Conservation (phyloP, 306 rosid genomes). For the Ormosia emarginata region DNA sequence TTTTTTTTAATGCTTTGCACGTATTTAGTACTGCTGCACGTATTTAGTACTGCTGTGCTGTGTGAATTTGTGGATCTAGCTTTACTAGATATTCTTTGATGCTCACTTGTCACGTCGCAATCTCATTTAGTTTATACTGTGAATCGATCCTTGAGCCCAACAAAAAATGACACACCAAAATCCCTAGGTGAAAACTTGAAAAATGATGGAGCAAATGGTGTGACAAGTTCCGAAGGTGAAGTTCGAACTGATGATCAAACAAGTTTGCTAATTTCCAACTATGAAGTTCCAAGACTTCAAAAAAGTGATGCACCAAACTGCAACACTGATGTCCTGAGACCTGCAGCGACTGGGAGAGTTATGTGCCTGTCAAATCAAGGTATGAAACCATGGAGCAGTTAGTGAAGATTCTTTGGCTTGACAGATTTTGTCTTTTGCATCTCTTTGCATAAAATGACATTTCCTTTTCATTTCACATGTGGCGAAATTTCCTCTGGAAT, state of each 20-base stretch:
- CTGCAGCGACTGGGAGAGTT: conserved; percentile 37
- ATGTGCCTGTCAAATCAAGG: conserved; percentile 53
- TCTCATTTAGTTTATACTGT: no score
- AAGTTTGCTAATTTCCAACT: conserved; percentile 20
- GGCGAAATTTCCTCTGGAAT: not conserved
- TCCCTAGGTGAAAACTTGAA: conserved; percentile 22
- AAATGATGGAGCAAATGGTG: conserved; percentile 33
- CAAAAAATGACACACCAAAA: conserved; percentile 28
- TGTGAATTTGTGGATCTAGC: no score
- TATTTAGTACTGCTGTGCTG: no score
- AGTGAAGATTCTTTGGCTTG: not conserved
- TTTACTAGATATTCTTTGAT: no score
- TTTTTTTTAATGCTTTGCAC: no score
- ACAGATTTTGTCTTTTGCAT: not conserved
- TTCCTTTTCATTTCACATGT: not conserved
- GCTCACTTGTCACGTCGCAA: no score
- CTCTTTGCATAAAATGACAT: not conserved
- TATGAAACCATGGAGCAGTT: conserved; percentile 22
- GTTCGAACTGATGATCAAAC: conserved; percentile 23
- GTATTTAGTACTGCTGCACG: no score
- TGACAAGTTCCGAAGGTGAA: conserved; percentile 27
- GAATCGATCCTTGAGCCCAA: no score
- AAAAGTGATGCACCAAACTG: conserved; percentile 32
- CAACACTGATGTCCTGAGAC: conserved; percentile 24
- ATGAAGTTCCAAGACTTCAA: conserved; percentile 34